phyloP scores from a whole-genome alignment of 495 filamentous ascomycete genomes.

The Gamarada debralockiae region DNA sequence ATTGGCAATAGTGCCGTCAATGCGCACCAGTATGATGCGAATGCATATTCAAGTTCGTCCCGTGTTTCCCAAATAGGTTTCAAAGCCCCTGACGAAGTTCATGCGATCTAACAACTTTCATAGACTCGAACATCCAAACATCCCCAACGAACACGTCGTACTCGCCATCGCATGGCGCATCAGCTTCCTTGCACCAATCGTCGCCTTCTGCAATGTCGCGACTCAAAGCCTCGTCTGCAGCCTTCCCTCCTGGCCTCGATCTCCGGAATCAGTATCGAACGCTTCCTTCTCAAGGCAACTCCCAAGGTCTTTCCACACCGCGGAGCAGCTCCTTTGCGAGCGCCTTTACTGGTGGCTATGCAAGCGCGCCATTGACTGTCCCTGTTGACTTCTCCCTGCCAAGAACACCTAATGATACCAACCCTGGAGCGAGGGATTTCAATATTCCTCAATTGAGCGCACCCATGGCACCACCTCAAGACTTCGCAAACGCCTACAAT shows the following conservation, averaged over 20 bases:
- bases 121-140: slow-evolving; percentile 20
- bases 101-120: slow-evolving; percentile 3
- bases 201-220: slow-evolving; percentile 23
- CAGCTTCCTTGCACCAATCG: slow-evolving; percentile 16
- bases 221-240: slow-evolving; percentile 18
- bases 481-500: slow-evolving; percentile 34
- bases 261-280: slow-evolving; percentile 45
- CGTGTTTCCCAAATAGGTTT: slow-evolving; percentile 14
- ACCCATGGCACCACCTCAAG: slow-evolving; percentile 47
- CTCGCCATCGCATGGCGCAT: slow-evolving; percentile 32
- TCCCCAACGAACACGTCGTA: slow-evolving; percentile 40
- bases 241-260: slow-evolving; percentile 26
- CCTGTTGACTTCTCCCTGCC: slow-evolving; percentile 50
- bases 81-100: slow-evolving; percentile 16
- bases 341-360: slow-evolving; percentile 34
- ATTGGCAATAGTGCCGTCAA: slow-evolving; percentile 33
- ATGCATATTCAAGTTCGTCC: slow-evolving; percentile 48
- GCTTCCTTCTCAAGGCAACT: slow-evolving; percentile 33
- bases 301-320: slow-evolving; percentile 42
- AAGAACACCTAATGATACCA: slow-evolving; percentile 36
- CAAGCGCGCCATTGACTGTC: slow-evolving; percentile 48
- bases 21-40: slow-evolving; percentile 43
- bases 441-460: slow-evolving; percentile 53
- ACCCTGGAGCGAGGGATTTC: slow-evolving; percentile 36
- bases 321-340: slow-evolving; percentile 24